phyloP scores from a whole-genome alignment of 768 basidiomycete genomes.

The Amanita pallidorosea region DNA sequence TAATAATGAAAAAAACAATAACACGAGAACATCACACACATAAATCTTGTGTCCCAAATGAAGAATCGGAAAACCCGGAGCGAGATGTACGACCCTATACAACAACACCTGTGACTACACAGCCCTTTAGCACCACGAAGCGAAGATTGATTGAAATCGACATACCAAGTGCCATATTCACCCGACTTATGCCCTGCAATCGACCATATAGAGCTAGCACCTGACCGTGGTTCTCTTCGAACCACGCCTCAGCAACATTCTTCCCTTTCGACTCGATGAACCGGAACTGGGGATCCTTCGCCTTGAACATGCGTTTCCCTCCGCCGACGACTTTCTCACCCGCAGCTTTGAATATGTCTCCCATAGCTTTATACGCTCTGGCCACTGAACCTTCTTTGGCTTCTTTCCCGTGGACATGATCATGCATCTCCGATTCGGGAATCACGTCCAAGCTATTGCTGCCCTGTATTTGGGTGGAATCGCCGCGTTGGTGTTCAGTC shows the following conservation, averaged over 20 bases:
- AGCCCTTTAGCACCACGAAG: not conserved
- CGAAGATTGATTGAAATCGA: not conserved
- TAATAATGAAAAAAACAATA: not conserved
- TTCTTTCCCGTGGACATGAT: not conserved
- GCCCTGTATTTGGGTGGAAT: not conserved
- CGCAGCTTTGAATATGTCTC: not conserved
- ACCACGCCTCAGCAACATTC: constrained; percentile 1
- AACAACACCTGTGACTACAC: not conserved
- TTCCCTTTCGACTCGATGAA: not conserved
- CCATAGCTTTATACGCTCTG: not conserved
- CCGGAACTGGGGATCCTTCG: not conserved
- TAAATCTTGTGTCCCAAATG: not conserved
- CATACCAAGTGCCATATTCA: constrained; percentile 2
- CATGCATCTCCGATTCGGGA: not conserved
- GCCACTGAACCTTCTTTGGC: not conserved
- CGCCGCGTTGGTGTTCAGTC: not conserved
- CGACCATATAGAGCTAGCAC: not conserved
- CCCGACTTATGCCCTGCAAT: not conserved
- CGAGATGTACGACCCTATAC: not conserved
- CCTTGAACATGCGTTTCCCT: not conserved
- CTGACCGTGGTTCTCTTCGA: not conserved
- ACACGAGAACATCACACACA: not conserved
- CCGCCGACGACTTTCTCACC: not conserved
- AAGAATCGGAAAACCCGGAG: not conserved
- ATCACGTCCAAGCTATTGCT: not conserved